phyloP scores from a whole-genome alignment of 1,284 basidiomycete species.

The Microstroma glucosiphilum region DNA sequence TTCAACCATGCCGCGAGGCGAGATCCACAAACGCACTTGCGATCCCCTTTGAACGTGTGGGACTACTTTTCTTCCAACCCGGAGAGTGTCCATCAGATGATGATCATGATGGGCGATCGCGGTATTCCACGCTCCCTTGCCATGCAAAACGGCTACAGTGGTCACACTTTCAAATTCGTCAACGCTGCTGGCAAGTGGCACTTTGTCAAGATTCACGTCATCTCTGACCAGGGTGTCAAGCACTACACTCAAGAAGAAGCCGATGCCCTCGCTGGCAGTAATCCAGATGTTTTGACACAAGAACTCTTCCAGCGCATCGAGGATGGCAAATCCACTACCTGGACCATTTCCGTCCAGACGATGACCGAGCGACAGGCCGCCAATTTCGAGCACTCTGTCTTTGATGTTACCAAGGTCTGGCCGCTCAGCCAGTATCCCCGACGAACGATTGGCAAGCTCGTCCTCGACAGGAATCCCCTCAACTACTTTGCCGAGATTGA shows the following conservation, averaged over 20 bases:
- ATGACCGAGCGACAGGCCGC: conserved; percentile 88
- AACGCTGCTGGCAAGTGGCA: conserved; percentile 71
- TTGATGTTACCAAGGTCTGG: conserved; percentile 69
- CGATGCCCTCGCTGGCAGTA: conserved; percentile 61
- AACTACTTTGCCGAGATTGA: conserved; percentile 56
- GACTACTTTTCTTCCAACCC: conserved; percentile 60
- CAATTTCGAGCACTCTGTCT: conserved; percentile 75
- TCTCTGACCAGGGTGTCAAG: conserved; percentile 58
- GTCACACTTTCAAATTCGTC: conserved; percentile 85
- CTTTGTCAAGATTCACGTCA: conserved; percentile 74
- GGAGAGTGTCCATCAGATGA: conserved; percentile 54
- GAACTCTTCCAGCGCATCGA: conserved; percentile 69
- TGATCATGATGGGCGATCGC: conserved; percentile 79
- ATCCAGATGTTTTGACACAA: conserved; percentile 65
- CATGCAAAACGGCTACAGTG: conserved; percentile 71
- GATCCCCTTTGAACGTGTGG: conserved; percentile 62
- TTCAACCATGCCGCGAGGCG: conserved; percentile 95
- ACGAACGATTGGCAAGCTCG: conserved; percentile 74
- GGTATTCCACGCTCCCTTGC: conserved; percentile 74
- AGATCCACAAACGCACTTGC: conserved; percentile 78
- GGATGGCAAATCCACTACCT: conserved; percentile 66
- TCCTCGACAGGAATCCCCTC: conserved; percentile 75
- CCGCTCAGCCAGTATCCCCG: conserved; percentile 64
- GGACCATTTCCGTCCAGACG: conserved; percentile 74
- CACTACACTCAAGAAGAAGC: conserved; percentile 53